Conservation (phyloP, 2,329 filamentous ascomycete species). For the Colletotrichum falcatum region DNA sequence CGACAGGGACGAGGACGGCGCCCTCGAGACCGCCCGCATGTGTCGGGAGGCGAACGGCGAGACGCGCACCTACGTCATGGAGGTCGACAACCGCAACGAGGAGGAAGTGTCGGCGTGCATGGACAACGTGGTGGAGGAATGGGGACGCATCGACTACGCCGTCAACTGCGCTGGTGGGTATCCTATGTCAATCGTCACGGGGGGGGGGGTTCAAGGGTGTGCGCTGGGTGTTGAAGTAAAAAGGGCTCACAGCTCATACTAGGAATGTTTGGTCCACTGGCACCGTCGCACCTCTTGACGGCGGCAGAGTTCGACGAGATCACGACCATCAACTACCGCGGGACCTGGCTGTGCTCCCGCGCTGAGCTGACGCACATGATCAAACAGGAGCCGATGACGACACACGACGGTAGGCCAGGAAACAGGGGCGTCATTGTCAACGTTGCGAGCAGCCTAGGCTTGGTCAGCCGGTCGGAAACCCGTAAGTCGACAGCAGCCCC, state of each 20-base stretch:
- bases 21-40: constrained; percentile 49
- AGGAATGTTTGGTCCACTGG: constrained; percentile 54
- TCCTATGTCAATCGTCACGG: too few relatives aligned
- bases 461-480: constrained; percentile 56
- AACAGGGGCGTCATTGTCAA: constrained; percentile 59
- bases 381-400: constrained; percentile 55
- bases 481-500: constrained; percentile 47
- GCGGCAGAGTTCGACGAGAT: constrained; percentile 56
- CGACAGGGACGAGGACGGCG: constrained; percentile 50
- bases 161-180: constrained; percentile 57
- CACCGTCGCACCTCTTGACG: constrained; percentile 51
- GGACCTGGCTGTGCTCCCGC: constrained; percentile 58
- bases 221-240: background rate
- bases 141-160: constrained; percentile 59
- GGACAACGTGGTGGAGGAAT: constrained; percentile 48
- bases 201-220: background rate
- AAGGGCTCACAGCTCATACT: background rate
- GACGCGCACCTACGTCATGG: constrained; percentile 45
- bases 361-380: constrained; percentile 58
- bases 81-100: constrained; percentile 52
- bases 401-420: constrained; percentile 57
- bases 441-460: constrained; percentile 56
- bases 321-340: constrained; percentile 57
- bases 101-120: constrained; percentile 51
- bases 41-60: constrained; percentile 47